Conservation (phyloP, 2,329 filamentous ascomycete species). For the Alternaria triticina region DNA sequence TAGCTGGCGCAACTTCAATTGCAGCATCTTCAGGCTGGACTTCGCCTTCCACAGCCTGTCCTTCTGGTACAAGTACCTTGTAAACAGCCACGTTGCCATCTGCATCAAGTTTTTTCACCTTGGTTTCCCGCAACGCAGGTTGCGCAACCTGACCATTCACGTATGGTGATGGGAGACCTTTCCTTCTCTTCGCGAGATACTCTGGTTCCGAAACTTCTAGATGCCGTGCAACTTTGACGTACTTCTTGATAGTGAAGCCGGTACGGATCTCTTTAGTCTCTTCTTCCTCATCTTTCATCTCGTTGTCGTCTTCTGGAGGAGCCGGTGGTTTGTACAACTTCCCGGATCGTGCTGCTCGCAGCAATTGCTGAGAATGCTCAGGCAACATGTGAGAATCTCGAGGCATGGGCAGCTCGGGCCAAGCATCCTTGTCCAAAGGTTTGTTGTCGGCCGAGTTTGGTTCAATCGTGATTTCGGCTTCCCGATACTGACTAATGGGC, state of each 20-base stretch:
- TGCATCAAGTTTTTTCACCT: constrained; percentile 77
- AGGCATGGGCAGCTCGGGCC: constrained; percentile 86
- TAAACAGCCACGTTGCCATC: constrained; percentile 82
- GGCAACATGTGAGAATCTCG: constrained; percentile 81
- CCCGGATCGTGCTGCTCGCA: constrained; percentile 80
- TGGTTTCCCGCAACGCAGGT: constrained; percentile 72
- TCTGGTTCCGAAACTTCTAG: constrained; percentile 65
- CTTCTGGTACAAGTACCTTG: constrained; percentile 80
- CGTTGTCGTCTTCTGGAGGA: constrained; percentile 68
- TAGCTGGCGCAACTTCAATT: constrained; percentile 52
- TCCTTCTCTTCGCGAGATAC: constrained; percentile 67
- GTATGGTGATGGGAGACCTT: constrained; percentile 60
- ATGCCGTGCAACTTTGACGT: constrained; percentile 63
- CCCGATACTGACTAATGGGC: constrained; percentile 89
- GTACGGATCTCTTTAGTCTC: constrained; percentile 53
- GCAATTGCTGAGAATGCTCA: constrained; percentile 79
- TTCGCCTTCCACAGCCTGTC: constrained; percentile 81
- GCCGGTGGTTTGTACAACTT: constrained; percentile 75
- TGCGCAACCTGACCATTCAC: constrained; percentile 26
- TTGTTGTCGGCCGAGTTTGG: constrained; percentile 70
- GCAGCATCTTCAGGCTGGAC: constrained; percentile 66
- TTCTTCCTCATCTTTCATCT: constrained; percentile 53
- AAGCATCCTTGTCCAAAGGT: constrained; percentile 66
- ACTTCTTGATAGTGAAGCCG: constrained; percentile 64
- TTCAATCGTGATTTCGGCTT: constrained; percentile 69